Conservation (phyloP, 2,329 filamentous ascomycete genomes). For the Sclerotinia spermophila region DNA sequence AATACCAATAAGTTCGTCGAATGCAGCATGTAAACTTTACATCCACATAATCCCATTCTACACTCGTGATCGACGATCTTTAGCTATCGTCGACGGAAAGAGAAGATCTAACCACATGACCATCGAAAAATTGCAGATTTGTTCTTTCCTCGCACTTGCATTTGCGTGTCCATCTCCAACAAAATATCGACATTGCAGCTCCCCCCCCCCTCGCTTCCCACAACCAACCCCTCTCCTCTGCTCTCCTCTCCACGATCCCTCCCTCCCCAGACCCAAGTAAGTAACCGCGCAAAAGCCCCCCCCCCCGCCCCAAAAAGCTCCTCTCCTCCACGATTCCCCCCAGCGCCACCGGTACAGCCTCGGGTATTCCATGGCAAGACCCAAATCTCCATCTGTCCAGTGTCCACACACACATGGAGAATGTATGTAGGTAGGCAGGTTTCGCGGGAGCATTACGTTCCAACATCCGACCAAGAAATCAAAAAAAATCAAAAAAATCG, state of each 20-base stretch:
- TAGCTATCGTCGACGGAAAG: too few species aligned
- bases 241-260: background rate
- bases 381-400: background rate
- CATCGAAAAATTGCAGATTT: background rate
- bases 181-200: background rate
- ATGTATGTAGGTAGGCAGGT: background rate
- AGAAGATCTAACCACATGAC: background rate
- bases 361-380: background rate
- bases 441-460: background rate
- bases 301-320: background rate
- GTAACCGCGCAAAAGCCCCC: background rate
- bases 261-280: background rate
- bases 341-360: background rate
- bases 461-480: conserved; percentile 1
- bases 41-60: background rate
- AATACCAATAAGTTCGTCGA: background rate
- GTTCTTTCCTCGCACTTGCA: background rate
- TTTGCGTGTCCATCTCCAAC: background rate
- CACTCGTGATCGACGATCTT: background rate
- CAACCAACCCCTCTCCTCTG: too few species aligned
- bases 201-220: background rate
- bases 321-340: background rate
- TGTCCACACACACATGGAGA: too few species aligned
- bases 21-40: background rate
- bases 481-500: too few species aligned